Evolutionary conservation across 2,329 filamentous ascomycete species (phyloP).

Genomic region (Eutypa lata): DNA sequence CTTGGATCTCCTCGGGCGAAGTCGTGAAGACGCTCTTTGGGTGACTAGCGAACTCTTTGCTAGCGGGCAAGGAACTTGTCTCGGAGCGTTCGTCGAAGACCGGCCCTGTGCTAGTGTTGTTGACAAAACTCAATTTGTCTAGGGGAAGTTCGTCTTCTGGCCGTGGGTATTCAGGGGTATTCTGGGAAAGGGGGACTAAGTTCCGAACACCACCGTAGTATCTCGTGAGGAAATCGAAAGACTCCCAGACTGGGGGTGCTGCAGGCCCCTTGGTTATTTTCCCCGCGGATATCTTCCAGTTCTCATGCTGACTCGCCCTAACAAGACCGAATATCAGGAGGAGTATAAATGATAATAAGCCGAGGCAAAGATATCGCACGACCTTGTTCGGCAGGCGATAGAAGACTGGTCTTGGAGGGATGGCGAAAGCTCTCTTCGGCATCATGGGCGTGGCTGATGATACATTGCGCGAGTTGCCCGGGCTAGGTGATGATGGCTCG

Average conservation of each 20-base stretch:
- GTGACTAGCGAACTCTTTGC: slow-evolving; percentile 50
- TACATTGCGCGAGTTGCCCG: slow-evolving; percentile 54
- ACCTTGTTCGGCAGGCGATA: slow-evolving; percentile 71
- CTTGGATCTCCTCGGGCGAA: slow-evolving; percentile 53
- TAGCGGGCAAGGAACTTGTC: slow-evolving; percentile 38
- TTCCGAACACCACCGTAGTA: slow-evolving; percentile 87
- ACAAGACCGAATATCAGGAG: slow-evolving; percentile 76
- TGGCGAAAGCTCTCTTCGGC: slow-evolving; percentile 33
- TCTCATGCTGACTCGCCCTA: slow-evolving; percentile 69
- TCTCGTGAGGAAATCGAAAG: slow-evolving; percentile 77
- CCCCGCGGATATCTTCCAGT: slow-evolving; percentile 58
- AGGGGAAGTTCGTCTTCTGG: slow-evolving; percentile 55
- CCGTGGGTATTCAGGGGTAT: slow-evolving; percentile 77
- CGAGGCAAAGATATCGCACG: slow-evolving; percentile 74
- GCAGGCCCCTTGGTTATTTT: slow-evolving; percentile 42
- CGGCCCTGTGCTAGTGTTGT: slow-evolving; percentile 27
- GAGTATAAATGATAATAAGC: slow-evolving; percentile 65
- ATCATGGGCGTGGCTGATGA: slow-evolving; percentile 43
- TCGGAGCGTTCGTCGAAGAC: too few species aligned
- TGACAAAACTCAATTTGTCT: slow-evolving; percentile 35
- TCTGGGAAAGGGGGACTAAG: slow-evolving; percentile 62
- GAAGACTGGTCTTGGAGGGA: slow-evolving; percentile 33
- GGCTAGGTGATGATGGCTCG: slow-evolving; percentile 41
- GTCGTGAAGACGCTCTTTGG: slow-evolving; percentile 33
- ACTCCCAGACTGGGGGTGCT: slow-evolving; percentile 74